These are phyloP conservation scores for Fusarium humuli DNA, from an alignment of 2,329 filamentous ascomycete genomes.

Conservation along the genomic window DNA sequence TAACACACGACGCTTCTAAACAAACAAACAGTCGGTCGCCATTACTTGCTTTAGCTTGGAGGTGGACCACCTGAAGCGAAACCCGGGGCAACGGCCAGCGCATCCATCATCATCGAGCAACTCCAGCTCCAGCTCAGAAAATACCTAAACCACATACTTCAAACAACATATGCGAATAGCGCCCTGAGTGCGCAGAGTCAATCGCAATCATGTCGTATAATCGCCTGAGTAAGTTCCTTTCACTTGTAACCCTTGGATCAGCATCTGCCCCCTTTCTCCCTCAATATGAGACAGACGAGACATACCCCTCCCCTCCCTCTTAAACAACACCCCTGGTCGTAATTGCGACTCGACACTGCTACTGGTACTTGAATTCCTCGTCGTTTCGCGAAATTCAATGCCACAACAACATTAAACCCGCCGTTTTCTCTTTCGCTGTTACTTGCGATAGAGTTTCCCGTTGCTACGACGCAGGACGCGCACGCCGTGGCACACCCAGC, in stretches of 20 bases:
- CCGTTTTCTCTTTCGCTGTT: neutral
- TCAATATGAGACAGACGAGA: constrained; percentile 40
- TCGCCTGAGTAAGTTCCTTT: constrained; percentile 71
- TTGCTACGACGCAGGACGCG: constrained; percentile 25
- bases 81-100: constrained; percentile 44
- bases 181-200: constrained; percentile 43
- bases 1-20: constrained; percentile 18
- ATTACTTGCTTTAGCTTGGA: constrained; percentile 6
- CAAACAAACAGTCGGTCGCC: constrained; percentile 5
- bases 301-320: constrained; percentile 42
- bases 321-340: constrained; percentile 35
- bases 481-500: constrained; percentile 28
- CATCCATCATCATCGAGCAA: constrained; percentile 22
- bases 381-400: neutral
- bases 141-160: constrained; percentile 24
- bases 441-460: constrained; percentile 13
- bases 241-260: constrained; percentile 30
- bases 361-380: constrained; percentile 1
- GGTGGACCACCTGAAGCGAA: constrained; percentile 22
- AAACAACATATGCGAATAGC: constrained; percentile 22
- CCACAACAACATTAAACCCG: neutral
- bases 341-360: constrained; percentile 22
- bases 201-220: constrained; percentile 75
- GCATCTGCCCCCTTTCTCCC: constrained; percentile 37
- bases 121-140: neutral